Base-by-base conservation (phyloP, 352 stramenopile genomes). In the Blastocystis sp. region DNA sequence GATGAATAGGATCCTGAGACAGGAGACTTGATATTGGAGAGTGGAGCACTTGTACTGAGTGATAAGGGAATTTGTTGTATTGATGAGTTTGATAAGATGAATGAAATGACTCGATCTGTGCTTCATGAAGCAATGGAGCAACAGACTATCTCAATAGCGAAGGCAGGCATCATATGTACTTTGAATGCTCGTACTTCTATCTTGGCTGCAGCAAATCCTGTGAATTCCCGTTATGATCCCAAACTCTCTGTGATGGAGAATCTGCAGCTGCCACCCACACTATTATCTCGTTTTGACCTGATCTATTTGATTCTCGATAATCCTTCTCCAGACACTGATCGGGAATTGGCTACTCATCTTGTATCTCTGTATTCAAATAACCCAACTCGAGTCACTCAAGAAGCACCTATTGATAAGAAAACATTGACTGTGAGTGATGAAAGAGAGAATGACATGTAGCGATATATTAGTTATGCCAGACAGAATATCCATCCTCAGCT, bases 21-120 rank as follows among this genome's bases (percentile, higher is more conserved):
- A 11, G 92, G 94, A 37, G 96, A 98, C 87, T 90, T 98, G 6
- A 95, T 99, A 66, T 92, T 99, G 73, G 97, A 99, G 89, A 91
- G 85, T 59, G 91, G 91, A 57, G 96, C 96, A 19, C 89, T 99
- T 37, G 96, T 99, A 71, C 90, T 99, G 29, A 97, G 92, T 19
- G 96, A 99, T 88, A 92, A 96, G 74, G 96, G 96, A 16, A 96
- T 99, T 88, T 98, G 96, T 90, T 99, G 96, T 89, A 98, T 98
- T 66, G 95, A 98, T 90, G 96, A 98, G 90, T 98, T 98, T 89
- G 96, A 98, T 89, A 99, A 98, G 90, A 99, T 99, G 96, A 96
- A 91, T 46, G 96, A 98, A 81, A 95, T 94, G 1, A 97, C 96
- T 37, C 93, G 96, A 54, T 96, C 94, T 0, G 95, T 98, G 67